phyloP scores from a whole-genome alignment of 179 eudicot genomes.

The Actinidia arguta region DNA sequence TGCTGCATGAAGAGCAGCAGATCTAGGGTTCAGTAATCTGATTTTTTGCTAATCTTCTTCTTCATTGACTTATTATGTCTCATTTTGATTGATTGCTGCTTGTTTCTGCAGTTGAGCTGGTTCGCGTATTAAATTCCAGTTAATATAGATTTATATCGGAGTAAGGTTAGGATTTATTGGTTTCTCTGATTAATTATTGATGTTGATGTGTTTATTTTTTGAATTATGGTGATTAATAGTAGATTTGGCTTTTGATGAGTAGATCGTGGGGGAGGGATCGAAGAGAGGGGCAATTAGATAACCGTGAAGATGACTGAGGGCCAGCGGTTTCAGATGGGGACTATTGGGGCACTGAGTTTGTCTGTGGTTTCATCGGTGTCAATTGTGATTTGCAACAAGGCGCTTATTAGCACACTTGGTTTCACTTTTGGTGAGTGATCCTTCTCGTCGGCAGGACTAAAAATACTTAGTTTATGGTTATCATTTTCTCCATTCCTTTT shows the following conservation, averaged over 20 bases:
- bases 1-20: neutral
- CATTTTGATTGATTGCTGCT: neutral
- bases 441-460: neutral
- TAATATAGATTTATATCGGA: neutral
- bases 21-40: conserved; percentile 23
- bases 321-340: conserved; percentile 66
- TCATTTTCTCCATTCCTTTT: neutral
- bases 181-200: neutral
- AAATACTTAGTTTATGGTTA: no score
- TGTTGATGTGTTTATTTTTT: neutral
- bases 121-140: neutral
- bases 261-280: conserved; percentile 19
- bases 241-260: conserved; percentile 2
- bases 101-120: conserved; percentile 19
- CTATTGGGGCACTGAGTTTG: conserved; percentile 66
- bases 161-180: neutral
- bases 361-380: conserved; percentile 77
- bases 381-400: conserved; percentile 76
- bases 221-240: neutral
- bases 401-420: conserved; percentile 71
- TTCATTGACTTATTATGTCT: neutral
- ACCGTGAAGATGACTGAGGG: conserved; percentile 56
- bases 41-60: neutral
- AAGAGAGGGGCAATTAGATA: neutral
- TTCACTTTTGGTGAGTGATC: conserved; percentile 61